Evolutionary conservation across 2,329 filamentous ascomycete species (phyloP).

Genomic region (Fusarium compactum): DNA sequence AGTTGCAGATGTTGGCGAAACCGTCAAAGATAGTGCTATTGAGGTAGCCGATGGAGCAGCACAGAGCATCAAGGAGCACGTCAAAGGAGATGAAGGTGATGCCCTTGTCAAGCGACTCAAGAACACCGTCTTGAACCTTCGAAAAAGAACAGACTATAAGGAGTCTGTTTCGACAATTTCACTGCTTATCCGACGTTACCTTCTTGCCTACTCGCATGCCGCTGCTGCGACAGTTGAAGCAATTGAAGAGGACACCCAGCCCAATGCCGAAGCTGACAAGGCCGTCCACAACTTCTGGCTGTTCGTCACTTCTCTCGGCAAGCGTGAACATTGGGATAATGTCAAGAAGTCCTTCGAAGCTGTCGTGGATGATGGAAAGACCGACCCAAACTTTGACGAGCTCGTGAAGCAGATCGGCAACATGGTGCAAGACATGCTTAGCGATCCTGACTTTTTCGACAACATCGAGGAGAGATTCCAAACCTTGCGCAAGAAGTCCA

Average conservation of each 20-base stretch:
- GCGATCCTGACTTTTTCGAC: constrained; percentile 87
- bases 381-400: constrained; percentile 85
- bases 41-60: constrained; percentile 70
- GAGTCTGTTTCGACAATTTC: constrained; percentile 86
- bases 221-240: constrained; percentile 74
- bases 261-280: constrained; percentile 79
- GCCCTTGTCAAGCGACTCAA: constrained; percentile 82
- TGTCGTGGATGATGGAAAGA: constrained; percentile 78
- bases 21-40: constrained; percentile 65
- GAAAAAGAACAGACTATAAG: constrained; percentile 83
- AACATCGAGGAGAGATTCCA: constrained; percentile 70
- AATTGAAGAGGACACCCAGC: constrained; percentile 76
- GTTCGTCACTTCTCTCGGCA: constrained; percentile 83
- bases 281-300: constrained; percentile 85
- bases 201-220: constrained; percentile 79
- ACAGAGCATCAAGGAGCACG: constrained; percentile 78
- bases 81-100: constrained; percentile 78
- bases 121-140: constrained; percentile 77
- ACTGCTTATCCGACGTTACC: constrained; percentile 81
- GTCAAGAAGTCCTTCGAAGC: constrained; percentile 76
- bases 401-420: constrained; percentile 79
- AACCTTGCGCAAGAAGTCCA: constrained; percentile 64
- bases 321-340: constrained; percentile 78
- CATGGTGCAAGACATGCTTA: constrained; percentile 83
- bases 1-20: constrained; percentile 65